These are phyloP conservation scores for Epichloe aotearoae DNA, from an alignment of 2,329 filamentous ascomycete genomes.

Conservation along the genomic window DNA sequence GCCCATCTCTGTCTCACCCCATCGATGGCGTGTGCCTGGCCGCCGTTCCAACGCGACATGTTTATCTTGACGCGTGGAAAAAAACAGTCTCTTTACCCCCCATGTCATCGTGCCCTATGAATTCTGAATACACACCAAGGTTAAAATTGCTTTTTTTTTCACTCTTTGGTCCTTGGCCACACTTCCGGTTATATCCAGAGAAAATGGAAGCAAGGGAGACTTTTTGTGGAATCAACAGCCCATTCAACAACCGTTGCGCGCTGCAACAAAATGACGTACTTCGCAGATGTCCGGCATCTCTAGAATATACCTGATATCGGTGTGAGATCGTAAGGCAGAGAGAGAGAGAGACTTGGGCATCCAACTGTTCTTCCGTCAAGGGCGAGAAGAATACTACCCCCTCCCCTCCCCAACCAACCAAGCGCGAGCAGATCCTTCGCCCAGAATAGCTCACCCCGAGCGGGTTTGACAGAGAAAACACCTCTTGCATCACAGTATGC, in stretches of 20 bases:
- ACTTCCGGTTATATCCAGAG: background rate
- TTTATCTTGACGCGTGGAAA: background rate
- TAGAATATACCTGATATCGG: background rate
- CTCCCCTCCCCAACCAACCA: background rate
- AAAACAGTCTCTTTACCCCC: background rate
- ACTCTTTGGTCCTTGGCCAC: background rate
- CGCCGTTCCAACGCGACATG: background rate
- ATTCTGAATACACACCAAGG: too few relatives aligned
- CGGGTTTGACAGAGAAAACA: background rate
- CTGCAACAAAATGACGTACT: constrained; percentile 3
- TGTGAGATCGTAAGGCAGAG: too few relatives aligned
- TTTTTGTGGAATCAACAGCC: background rate
- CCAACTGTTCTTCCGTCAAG: background rate
- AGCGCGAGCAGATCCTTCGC: background rate
- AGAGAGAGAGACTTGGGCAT: too few relatives aligned
- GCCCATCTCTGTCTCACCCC: too few relatives aligned
- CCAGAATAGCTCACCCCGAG: background rate
- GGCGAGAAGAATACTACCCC: background rate
- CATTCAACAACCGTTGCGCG: background rate
- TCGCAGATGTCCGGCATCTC: constrained; percentile 4
- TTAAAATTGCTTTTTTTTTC: background rate
- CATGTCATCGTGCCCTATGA: too few relatives aligned
- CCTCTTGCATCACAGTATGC: constrained; percentile 41
- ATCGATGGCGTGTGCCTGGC: background rate
- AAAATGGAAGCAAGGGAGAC: background rate